Base-by-base conservation (phyloP, 179 eudicot species). In the Vitellaria paradoxa region DNA sequence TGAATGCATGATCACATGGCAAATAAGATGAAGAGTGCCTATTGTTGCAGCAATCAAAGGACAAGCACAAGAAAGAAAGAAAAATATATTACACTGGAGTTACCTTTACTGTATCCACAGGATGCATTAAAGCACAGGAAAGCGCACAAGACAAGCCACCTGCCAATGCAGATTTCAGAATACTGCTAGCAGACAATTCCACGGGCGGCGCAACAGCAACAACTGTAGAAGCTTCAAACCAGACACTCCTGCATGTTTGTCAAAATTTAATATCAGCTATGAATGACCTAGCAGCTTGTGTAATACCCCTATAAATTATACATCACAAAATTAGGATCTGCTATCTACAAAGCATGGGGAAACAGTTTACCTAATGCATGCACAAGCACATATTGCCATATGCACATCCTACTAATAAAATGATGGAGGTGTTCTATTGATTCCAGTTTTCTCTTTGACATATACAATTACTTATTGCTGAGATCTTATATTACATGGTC, bases 171-270 rank as follows among this genome's bases (percentile, higher is more conserved):
- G 99, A 89, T 84, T 90, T 89, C 46, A 96, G 79, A 81, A 96
- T 94, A 88, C 88, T 91, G 73, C 90, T 92, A 74, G 97, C 82
- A 62, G 89, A 93, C 65, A 92, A 83, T 80, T 88, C 94, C 75
- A 91, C 92, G 47, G 96, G 94, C 11, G 93, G 99, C 72, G 98
- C 88, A 87, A 89, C 99, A 81, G 98, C 90, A 84, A 89, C 99
- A 70, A 93, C 99, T 40, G 97, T 93, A 70, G 98, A 95, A 63
- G 96, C 93, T 85, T 91, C 91, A 88, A 93, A 93, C 98, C 97
- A 90, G 72, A 93, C 86, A 79, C 87, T 91, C 84, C 99, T 95
- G 85, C 47, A 80, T 53, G 71, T 66, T 65, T 17, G 18, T 59
- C 3, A 63, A 63, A 63, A 63, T 37, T 63, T 72, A 9, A 9